These are phyloP conservation scores for Pseudogymnoascus sp. DNA, from an alignment of 2,329 filamentous ascomycete species.

Conservation along the genomic window DNA sequence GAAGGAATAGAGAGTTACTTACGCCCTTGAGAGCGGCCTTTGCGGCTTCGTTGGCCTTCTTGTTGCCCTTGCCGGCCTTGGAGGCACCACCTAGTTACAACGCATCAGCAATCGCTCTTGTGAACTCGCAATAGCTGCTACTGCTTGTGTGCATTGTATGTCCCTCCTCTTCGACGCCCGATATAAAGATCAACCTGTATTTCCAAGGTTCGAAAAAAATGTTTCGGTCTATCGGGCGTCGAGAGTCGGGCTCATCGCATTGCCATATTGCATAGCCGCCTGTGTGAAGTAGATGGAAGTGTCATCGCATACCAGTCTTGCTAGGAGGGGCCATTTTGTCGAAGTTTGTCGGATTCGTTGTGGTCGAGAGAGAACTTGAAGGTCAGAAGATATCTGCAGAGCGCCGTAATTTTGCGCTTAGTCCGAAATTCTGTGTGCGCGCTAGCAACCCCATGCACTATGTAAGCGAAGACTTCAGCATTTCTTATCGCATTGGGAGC, in stretches of 20 bases:
- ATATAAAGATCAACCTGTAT: neutral
- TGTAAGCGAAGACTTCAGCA: neutral
- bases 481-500: neutral
- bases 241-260: slow-evolving; percentile 15
- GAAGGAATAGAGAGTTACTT: slow-evolving; percentile 45
- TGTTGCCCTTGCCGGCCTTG: slow-evolving; percentile 53
- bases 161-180: slow-evolving; percentile 14
- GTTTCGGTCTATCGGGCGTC: slow-evolving; percentile 10
- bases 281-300: neutral
- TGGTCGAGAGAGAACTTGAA: slow-evolving; percentile 10
- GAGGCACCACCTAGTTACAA: slow-evolving; percentile 45
- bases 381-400: slow-evolving; percentile 1
- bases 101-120: slow-evolving; percentile 66
- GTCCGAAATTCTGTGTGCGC: slow-evolving; percentile 6
- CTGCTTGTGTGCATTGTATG: slow-evolving; percentile 40
- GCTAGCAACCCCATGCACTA: neutral
- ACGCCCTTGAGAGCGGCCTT: slow-evolving; percentile 95
- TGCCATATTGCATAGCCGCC: slow-evolving; percentile 15
- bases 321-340: slow-evolving; percentile 13
- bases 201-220: slow-evolving; percentile 15
- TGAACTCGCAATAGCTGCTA: slow-evolving; percentile 70
- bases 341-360: slow-evolving; percentile 12
- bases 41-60: slow-evolving; percentile 87
- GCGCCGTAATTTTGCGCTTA: slow-evolving; percentile 3
- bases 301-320: slow-evolving; percentile 29